These are phyloP conservation scores for Cladosporium cucumerinum DNA, from an alignment of 2,329 filamentous ascomycete genomes.

Conservation along the genomic window DNA sequence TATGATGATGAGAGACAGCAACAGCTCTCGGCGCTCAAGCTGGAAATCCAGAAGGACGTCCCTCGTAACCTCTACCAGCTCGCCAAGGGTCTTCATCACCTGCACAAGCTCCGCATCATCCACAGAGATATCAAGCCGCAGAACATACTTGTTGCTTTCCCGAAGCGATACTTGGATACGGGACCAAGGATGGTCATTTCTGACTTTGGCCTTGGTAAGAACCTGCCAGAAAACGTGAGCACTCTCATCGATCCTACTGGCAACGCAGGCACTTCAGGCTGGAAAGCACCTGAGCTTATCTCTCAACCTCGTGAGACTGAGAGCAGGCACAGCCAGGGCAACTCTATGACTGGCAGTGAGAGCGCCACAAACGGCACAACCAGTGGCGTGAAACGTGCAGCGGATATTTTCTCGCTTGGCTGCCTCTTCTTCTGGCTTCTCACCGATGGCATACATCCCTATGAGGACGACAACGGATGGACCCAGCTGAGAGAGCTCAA, in stretches of 20 bases:
- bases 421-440: conserved; percentile 99
- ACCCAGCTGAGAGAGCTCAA: conserved; percentile 84
- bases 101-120: conserved; percentile 90
- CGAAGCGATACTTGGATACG: conserved; percentile 59
- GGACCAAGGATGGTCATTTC: conserved; percentile 87
- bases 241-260: conserved; percentile 93
- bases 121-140: conserved; percentile 97
- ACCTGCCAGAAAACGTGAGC: conserved; percentile 88
- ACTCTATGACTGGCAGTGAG: conserved; percentile 48
- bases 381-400: conserved; percentile 86
- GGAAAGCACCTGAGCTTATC: conserved; percentile 92
- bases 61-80: conserved; percentile 83
- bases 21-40: conserved; percentile 58
- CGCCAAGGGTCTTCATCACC: conserved; percentile 79
- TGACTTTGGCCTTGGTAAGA: conserved; percentile 97
- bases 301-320: conserved; percentile 52
- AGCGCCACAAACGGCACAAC: conserved; percentile 49
- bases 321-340: conserved; percentile 41
- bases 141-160: conserved; percentile 81
- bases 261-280: conserved; percentile 90
- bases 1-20: conserved; percentile 36
- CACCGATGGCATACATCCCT: conserved; percentile 86
- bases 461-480: conserved; percentile 89
- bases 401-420: conserved; percentile 95
- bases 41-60: conserved; percentile 70